Evolutionary conservation across 2,329 filamentous ascomycete species (phyloP), one percentile per base, ranked within the genome.

Genomic region (Aspergillus amoenus): DNA sequence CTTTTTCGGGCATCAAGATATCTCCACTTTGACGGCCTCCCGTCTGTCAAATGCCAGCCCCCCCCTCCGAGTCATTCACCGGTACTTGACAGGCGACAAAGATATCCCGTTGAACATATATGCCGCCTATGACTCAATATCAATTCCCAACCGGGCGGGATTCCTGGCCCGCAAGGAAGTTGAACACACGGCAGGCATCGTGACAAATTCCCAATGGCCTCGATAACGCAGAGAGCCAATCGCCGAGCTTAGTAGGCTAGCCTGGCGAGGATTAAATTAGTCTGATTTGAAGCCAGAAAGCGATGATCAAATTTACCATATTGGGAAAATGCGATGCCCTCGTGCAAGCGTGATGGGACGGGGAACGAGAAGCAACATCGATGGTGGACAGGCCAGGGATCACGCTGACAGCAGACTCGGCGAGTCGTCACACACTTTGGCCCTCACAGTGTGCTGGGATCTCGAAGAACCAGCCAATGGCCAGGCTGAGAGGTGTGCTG

Each of bases 281-380:
- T 43, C 41, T 12, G 22, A 45, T 40, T 48, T 37, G 24, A 8
- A 17, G n/a, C 21, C 41, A n/a, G 50, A 45, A 30, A 32, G 39
- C 15, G 27, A 50, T 52, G 39, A 32, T 41, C 49, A 37, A 44
- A 43, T 41, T 48, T 45, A 45, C 61, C 55, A 15, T 32, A 58
- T 52, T 21, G n/a, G 61, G 61, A 48, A 60, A 62, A 55, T 63
- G 60, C 50, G 50, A 57, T 45, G 39, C 44, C 47, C 50, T 40
- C 30, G 21, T 39, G 44, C 24, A 40, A 24, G 12, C 22, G 17
- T 39, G 18, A 30, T 53, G 43, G 17, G 43, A 44, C 52, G n/a
- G 48, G 27, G 21, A 24, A 45, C 21, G 41, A 44, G 34, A 52
- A 42, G 30, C 22, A 54, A 54, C 27, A 30, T 30, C 21, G 49